A percentile compares a stretch with the other conserved stretches of the same genome.
Evolutionary conservation across 2,329 filamentous ascomycete species (phyloP).

Genomic region (Paraphaeosphaeria minitans): DNA sequence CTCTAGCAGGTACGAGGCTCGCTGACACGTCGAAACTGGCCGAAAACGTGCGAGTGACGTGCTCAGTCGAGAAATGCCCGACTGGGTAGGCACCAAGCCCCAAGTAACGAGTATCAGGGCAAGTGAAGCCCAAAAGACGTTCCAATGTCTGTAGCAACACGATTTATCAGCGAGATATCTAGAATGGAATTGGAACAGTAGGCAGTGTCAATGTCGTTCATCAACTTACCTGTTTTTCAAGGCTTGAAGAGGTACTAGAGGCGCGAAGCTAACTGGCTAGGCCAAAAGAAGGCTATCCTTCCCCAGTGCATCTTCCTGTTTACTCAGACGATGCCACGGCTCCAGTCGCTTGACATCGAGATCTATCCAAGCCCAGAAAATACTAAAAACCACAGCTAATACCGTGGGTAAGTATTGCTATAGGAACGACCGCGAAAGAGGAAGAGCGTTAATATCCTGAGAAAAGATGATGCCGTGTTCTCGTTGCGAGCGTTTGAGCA

Average conservation of each 20-base stretch:
- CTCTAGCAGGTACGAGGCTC: slow-evolving; percentile 26
- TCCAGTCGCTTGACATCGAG: slow-evolving; percentile 64
- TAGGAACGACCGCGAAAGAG: slow-evolving; percentile 51
- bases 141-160: slow-evolving; percentile 55
- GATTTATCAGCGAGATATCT: too few species aligned
- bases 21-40: slow-evolving; percentile 26
- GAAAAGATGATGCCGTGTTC: slow-evolving; percentile 54
- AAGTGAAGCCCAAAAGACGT: slow-evolving; percentile 55
- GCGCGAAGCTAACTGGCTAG: slow-evolving; percentile 60
- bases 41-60: slow-evolving; percentile 26
- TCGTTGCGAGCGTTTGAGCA: slow-evolving; percentile 49
- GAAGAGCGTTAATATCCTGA: slow-evolving; percentile 43
- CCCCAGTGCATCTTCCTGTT: slow-evolving; percentile 49
- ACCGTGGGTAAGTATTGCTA: slow-evolving; percentile 59
- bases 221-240: slow-evolving; percentile 33
- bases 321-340: slow-evolving; percentile 64
- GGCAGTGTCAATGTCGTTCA: too few species aligned
- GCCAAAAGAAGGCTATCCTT: slow-evolving; percentile 57
- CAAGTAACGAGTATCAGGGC: slow-evolving; percentile 60
- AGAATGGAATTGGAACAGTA: too few species aligned
- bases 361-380: slow-evolving; percentile 65
- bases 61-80: slow-evolving; percentile 57
- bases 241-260: slow-evolving; percentile 51
- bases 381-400: slow-evolving; percentile 60
- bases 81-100: slow-evolving; percentile 61